phyloP scores from a whole-genome alignment of 441 rosid species.

The Melastoma candidum region DNA sequence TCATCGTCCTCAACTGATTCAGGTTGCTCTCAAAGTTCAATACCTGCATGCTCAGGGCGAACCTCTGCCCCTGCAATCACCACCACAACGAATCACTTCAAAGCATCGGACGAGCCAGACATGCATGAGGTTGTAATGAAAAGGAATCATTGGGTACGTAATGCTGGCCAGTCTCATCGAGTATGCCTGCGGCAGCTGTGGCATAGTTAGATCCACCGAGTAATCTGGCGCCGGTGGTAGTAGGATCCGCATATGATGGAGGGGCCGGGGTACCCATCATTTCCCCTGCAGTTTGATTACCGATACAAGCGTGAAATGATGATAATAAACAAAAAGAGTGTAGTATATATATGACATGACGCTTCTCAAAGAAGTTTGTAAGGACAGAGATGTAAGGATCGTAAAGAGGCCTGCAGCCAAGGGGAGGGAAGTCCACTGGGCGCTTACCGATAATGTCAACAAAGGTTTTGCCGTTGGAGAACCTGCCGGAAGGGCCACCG shows the following conservation, averaged over 20 bases:
- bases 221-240: conserved; percentile 38
- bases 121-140: neutral
- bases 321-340: neutral
- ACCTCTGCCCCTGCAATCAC: conserved; percentile 51
- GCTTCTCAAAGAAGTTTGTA: neutral
- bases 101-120: too few relatives aligned
- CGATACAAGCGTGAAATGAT: too few relatives aligned
- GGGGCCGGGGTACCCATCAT: conserved; percentile 51
- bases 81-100: too few relatives aligned
- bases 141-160: conserved; percentile 28
- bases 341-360: neutral
- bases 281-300: conserved; percentile 29
- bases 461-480: conserved; percentile 43
- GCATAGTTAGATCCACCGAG: conserved; percentile 75
- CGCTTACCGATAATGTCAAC: conserved; percentile 53
- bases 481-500: conserved; percentile 42
- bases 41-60: conserved; percentile 56
- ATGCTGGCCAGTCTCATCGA: conserved; percentile 67
- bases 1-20: conserved; percentile 37
- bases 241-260: conserved; percentile 57
- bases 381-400: neutral
- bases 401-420: too few relatives aligned
- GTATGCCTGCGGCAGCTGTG: conserved; percentile 84
- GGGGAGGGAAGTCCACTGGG: neutral
- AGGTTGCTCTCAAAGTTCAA: conserved; percentile 54